A percentile compares a stretch with the other conserved stretches of the same genome.
These are phyloP conservation scores for Mycena latifolia DNA, from an alignment of 768 basidiomycete genomes.

Conservation along the genomic window DNA sequence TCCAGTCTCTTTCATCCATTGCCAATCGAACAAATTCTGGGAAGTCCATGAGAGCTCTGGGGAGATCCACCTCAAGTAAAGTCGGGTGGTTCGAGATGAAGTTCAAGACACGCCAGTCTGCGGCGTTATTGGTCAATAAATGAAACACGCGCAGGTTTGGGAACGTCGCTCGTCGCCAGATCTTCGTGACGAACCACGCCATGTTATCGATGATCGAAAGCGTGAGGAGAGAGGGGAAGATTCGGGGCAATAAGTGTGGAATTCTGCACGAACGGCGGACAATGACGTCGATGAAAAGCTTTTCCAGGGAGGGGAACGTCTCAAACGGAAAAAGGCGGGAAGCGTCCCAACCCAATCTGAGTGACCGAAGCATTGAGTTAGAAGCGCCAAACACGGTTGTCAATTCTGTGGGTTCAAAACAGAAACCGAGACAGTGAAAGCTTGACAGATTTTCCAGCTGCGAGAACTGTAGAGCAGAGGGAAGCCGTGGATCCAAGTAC, in stretches of 20 bases:
- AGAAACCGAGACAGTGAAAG: slow-evolving; percentile 1
- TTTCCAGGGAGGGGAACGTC: not conserved
- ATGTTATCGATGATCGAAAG: slow-evolving; percentile 15
- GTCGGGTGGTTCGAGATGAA: slow-evolving; percentile 2
- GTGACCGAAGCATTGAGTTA: not conserved
- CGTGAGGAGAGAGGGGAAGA: not conserved
- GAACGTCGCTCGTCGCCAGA: not conserved
- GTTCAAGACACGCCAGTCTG: not conserved
- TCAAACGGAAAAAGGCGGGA: slow-evolving; percentile 4
- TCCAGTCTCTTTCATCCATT: not conserved
- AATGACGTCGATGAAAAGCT: not conserved
- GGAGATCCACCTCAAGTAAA: slow-evolving; percentile 4
- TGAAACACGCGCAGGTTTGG: slow-evolving; percentile 6
- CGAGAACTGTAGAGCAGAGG: not conserved
- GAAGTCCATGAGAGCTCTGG: not conserved
- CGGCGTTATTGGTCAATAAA: not conserved
- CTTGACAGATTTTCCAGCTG: slow-evolving; percentile 9
- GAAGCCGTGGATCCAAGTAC: not conserved
- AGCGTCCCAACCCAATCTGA: slow-evolving; percentile 6
- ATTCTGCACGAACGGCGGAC: too few relatives aligned
- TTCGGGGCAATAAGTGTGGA: not conserved
- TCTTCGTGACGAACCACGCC: not conserved
- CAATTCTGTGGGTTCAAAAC: slow-evolving; percentile 1
- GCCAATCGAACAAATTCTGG: slow-evolving; percentile 10
- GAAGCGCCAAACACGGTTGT: not conserved